Evolutionary conservation across 352 stramenopile species (phyloP).

Genomic region (Phytopythium litorale): DNA sequence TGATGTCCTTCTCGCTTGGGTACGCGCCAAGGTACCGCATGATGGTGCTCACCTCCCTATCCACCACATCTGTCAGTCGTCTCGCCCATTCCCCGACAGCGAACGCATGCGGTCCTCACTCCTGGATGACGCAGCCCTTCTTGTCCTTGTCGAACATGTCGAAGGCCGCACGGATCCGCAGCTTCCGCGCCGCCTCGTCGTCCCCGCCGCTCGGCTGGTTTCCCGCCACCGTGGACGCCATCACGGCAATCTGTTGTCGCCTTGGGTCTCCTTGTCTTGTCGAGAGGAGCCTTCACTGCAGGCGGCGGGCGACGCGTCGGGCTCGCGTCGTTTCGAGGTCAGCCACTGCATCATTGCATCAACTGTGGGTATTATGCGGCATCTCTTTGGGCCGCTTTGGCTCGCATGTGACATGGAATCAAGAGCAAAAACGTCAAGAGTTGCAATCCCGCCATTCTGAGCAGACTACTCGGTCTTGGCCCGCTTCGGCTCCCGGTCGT

Average conservation of each 20-base stretch:
- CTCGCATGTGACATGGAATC: background rate
- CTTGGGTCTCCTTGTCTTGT: background rate
- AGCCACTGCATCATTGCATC: background rate
- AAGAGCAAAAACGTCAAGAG: background rate
- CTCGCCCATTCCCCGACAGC: background rate
- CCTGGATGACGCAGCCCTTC: constrained; percentile 86
- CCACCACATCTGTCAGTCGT: background rate
- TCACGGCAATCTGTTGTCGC: background rate
- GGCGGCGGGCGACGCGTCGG: background rate
- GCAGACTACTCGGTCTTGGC: constrained; percentile 1
- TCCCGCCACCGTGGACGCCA: constrained; percentile 1
- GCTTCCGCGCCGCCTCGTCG: constrained; percentile 40
- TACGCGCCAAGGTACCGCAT: constrained; percentile 90
- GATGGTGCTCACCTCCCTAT: constrained; percentile 88
- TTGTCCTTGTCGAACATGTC: constrained; percentile 92
- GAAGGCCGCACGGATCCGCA: constrained; percentile 80
- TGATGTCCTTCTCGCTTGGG: constrained; percentile 88
- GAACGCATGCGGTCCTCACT: constrained; percentile 25
- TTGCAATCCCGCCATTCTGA: background rate
- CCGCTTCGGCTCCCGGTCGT: constrained; percentile 5
- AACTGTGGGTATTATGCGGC: background rate
- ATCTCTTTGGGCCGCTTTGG: background rate
- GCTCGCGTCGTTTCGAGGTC: background rate
- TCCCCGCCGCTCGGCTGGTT: constrained; percentile 34
- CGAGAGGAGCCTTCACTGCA: background rate